Conservation (phyloP, 1,284 basidiomycete species). For the Leccinum pachyderme region DNA sequence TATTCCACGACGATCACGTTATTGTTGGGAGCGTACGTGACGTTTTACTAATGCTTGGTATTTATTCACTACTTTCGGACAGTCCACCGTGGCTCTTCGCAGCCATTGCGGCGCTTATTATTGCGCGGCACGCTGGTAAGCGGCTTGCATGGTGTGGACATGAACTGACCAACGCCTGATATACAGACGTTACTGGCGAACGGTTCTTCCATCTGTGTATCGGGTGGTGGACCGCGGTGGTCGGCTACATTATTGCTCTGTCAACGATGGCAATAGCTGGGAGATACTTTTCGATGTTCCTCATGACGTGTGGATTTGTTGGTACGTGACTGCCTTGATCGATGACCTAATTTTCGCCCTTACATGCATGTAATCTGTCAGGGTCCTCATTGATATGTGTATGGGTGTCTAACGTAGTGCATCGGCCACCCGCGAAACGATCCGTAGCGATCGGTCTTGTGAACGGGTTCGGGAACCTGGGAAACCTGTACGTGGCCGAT, state of each 20-base stretch:
- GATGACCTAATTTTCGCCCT: not conserved
- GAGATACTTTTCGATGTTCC: constrained; percentile 65
- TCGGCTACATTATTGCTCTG: constrained; percentile 64
- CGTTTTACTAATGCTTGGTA: not conserved
- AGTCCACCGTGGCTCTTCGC: constrained; percentile 67
- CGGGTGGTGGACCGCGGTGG: constrained; percentile 55
- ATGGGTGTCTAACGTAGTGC: constrained; percentile 62
- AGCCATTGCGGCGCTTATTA: constrained; percentile 51
- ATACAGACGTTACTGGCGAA: not conserved
- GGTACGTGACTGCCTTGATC: constrained; percentile 32
- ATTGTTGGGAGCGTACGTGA: constrained; percentile 59
- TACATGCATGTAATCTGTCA: not conserved
- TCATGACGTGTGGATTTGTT: constrained; percentile 58
- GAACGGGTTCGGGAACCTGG: constrained; percentile 33
- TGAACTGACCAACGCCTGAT: not conserved
- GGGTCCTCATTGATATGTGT: constrained; percentile 34
- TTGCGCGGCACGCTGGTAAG: constrained; percentile 66
- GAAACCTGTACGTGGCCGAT: constrained; percentile 28
- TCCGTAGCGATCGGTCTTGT: constrained; percentile 43
- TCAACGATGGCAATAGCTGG: constrained; percentile 52
- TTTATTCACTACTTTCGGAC: not conserved
- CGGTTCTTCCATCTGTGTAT: not conserved
- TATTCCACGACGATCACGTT: constrained; percentile 60
- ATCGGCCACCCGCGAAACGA: constrained; percentile 60
- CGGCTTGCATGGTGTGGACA: not conserved